Conservation (phyloP, 2,329 filamentous ascomycete genomes). For the Aspergillus sp. region DNA sequence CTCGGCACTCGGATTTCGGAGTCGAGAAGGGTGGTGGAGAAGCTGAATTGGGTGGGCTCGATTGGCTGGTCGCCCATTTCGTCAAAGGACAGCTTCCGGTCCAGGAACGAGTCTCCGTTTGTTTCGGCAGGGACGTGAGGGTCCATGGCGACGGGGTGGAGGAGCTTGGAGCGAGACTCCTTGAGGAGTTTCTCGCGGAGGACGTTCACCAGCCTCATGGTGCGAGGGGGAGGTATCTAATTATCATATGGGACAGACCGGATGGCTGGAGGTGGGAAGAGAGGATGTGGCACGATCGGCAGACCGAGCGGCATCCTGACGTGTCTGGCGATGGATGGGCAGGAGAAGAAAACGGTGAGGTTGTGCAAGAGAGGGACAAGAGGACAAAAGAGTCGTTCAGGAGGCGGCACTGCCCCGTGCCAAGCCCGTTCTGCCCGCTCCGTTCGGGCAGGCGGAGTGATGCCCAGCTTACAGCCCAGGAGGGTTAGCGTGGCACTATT, state of each 20-base stretch:
- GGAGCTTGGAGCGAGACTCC: neutral
- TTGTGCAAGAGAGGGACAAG: neutral
- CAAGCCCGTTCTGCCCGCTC: neutral
- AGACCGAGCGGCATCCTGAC: constrained; percentile 6
- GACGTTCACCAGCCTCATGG: neutral
- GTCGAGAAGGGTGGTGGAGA: constrained; percentile 89
- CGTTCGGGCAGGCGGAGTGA: neutral
- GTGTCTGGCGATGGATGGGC: constrained; percentile 1
- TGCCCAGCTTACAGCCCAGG: too few relatives aligned
- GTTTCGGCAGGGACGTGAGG: neutral
- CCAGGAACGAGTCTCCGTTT: neutral
- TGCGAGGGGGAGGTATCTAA: neutral
- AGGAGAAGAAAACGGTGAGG: neutral
- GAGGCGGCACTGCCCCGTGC: neutral
- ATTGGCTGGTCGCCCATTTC: neutral
- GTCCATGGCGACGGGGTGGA: neutral
- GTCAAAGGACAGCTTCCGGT: neutral
- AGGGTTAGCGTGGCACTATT: too few relatives aligned
- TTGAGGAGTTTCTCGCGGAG: neutral
- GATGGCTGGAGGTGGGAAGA: neutral
- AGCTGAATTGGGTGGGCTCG: constrained; percentile 76
- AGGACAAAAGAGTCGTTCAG: neutral
- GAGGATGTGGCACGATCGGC: neutral
- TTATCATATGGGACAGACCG: neutral
- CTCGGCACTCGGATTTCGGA: constrained; percentile 84